Base-by-base conservation (phyloP, 2,329 filamentous ascomycete species). In the Elsinoe fawcettii region DNA sequence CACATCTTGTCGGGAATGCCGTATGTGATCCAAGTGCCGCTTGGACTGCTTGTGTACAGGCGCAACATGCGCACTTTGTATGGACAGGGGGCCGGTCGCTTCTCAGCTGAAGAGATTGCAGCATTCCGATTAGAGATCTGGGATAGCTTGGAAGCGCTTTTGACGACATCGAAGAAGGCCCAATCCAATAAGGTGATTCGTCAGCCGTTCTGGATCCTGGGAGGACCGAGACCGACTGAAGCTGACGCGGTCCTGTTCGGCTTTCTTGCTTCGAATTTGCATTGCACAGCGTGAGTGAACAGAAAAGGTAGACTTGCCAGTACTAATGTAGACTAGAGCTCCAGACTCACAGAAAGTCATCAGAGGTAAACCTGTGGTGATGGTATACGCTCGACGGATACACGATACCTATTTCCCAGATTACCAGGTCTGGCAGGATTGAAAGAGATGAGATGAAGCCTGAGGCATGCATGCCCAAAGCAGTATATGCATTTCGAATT, bases 361-460 rank as follows among this genome's bases (percentile, higher is more conserved):
- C 3, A 73, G 68, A 58, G 65, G 67, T 2, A 78, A 77, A 59
- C 77, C 80, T 0, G 69, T 70, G 0, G 57, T 84, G 9, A 37
- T 80, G 8, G 79, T 83, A 2, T 85, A 85, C 66, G 81, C 79
- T 2, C 63, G 64, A 36, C 73, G 78, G 57, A 82, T 86, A 41
- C 80, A 84, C 63, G 67, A 74, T 47, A 59, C 60, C 3, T 83
- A 80, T 63, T 85, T 86, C 61, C 73, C 78, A 0, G 81, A 85
- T 34, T 84, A 84, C 8, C 25, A 51, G 25, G 27, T 30, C n/a
- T 30, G 46, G 9, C 14, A 27, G 23, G 46, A 22, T 11, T 9
- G 27, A 22, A 18, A 32, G 44, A 5, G 23, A 32, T 25, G 5
- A 27, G 20, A 30, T 18, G 3, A 20, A 25, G 41, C 41, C 23